Conservation (phyloP, 768 basidiomycete species). For the Clitopilus passeckerianus region DNA sequence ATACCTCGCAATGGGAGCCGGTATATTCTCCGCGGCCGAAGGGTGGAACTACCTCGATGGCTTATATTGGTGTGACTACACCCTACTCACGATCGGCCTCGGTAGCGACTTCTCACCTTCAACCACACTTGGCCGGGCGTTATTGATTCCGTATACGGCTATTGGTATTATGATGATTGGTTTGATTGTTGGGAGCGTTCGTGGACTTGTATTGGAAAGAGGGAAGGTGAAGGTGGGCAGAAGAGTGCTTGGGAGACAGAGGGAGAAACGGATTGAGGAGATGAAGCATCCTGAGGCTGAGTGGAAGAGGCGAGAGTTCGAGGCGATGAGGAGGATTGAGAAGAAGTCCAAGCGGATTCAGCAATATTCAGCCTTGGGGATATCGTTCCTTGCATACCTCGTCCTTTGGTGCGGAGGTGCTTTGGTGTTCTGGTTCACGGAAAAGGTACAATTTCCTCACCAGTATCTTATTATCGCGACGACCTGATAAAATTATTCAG, state of each 20-base stretch:
- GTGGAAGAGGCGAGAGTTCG: slow-evolving; percentile 31
- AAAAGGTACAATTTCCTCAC: slow-evolving; percentile 19
- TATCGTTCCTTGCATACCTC: slow-evolving; percentile 21
- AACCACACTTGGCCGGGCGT: slow-evolving; percentile 18
- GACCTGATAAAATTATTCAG: slow-evolving; percentile 5
- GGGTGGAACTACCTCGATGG: slow-evolving; percentile 32
- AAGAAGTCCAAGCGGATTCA: slow-evolving; percentile 15
- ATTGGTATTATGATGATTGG: slow-evolving; percentile 32
- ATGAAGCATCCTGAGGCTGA: slow-evolving; percentile 10
- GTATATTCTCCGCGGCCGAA: slow-evolving; percentile 28
- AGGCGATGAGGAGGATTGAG: slow-evolving; percentile 31
- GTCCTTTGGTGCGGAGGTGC: slow-evolving; percentile 32
- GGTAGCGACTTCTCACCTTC: slow-evolving; percentile 31
- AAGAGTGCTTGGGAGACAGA: slow-evolving; percentile 25
- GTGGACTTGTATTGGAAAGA: slow-evolving; percentile 31
- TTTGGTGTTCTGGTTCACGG: slow-evolving; percentile 28
- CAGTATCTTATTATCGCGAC: no score
- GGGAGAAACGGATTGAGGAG: slow-evolving; percentile 17
- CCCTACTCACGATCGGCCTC: slow-evolving; percentile 34
- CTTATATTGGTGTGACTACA: slow-evolving; percentile 39
- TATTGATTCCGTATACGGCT: slow-evolving; percentile 33
- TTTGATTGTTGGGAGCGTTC: slow-evolving; percentile 31
- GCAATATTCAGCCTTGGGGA: slow-evolving; percentile 22
- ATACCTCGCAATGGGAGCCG: slow-evolving; percentile 34
- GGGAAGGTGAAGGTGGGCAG: slow-evolving; percentile 28